phyloP scores from a whole-genome alignment of 352 stramenopile genomes.

The Globisporangium barbulae region DNA sequence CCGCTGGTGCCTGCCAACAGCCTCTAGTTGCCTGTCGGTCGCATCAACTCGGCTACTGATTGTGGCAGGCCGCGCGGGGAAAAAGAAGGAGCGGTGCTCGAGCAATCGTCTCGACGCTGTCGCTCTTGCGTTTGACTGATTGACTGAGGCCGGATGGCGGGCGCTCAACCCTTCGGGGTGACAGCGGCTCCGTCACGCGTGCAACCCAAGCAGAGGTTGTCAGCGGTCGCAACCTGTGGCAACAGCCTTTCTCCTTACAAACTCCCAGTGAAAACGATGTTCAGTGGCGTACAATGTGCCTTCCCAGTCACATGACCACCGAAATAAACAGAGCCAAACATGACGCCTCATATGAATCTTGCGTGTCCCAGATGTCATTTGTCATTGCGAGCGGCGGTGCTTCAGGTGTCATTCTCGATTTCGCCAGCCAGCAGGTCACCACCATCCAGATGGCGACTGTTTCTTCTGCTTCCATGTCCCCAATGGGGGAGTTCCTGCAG shows the following conservation, averaged over 20 bases:
- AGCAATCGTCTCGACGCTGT: background rate
- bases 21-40: background rate
- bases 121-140: background rate
- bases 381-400: background rate
- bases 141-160: too few relatives aligned
- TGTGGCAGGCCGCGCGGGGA: background rate
- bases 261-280: background rate
- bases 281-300: background rate
- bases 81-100: background rate
- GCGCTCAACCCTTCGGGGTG: background rate
- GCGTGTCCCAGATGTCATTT: background rate
- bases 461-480: background rate
- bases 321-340: background rate
- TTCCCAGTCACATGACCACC: background rate
- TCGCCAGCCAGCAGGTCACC: background rate
- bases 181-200: background rate
- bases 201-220: background rate
- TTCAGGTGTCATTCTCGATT: background rate
- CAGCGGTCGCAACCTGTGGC: background rate
- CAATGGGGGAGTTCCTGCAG: constrained; percentile 6
- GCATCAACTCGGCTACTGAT: background rate
- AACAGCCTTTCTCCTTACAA: background rate
- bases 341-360: background rate
- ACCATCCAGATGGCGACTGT: background rate
- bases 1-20: too few relatives aligned